Conservation (phyloP, 2,329 filamentous ascomycete genomes). For the Colletotrichum sp. region DNA sequence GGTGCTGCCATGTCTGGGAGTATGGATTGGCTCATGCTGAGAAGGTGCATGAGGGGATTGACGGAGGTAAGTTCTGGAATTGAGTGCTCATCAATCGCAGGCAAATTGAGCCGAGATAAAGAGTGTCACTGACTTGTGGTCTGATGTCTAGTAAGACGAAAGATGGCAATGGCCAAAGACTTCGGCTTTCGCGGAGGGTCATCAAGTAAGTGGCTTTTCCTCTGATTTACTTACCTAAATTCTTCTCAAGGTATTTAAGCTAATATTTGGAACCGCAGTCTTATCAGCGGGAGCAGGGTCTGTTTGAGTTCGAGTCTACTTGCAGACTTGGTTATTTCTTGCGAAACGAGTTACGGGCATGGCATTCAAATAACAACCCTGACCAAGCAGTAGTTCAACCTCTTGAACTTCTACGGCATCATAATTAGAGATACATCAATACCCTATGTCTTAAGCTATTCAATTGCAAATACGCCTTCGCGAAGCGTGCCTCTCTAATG, state of each 20-base stretch:
- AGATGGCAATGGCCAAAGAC: not conserved
- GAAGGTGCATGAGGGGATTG: constrained; percentile 1
- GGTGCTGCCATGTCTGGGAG: not conserved
- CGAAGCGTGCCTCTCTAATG: too few species aligned
- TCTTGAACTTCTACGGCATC: too few species aligned
- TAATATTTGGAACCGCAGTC: accelerated
- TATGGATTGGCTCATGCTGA: not conserved
- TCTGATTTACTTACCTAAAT: not conserved
- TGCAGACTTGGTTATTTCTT: not conserved
- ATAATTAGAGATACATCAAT: too few species aligned
- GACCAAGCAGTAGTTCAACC: too few species aligned
- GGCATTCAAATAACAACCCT: not conserved
- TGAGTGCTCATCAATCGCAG: not conserved
- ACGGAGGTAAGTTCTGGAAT: not conserved
- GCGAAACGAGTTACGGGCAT: not conserved
- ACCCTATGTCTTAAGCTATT: too few species aligned
- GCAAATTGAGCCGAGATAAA: accelerated
- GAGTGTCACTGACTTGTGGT: accelerated
- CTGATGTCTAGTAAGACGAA: not conserved
- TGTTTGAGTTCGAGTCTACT: not conserved
- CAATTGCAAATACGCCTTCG: too few species aligned
- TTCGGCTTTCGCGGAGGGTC: not conserved
- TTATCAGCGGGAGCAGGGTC: not conserved
- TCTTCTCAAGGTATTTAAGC: accelerated
- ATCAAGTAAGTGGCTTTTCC: not conserved